phyloP scores from a whole-genome alignment of 1,284 basidiomycete genomes.

The Xanthoconium separans region DNA sequence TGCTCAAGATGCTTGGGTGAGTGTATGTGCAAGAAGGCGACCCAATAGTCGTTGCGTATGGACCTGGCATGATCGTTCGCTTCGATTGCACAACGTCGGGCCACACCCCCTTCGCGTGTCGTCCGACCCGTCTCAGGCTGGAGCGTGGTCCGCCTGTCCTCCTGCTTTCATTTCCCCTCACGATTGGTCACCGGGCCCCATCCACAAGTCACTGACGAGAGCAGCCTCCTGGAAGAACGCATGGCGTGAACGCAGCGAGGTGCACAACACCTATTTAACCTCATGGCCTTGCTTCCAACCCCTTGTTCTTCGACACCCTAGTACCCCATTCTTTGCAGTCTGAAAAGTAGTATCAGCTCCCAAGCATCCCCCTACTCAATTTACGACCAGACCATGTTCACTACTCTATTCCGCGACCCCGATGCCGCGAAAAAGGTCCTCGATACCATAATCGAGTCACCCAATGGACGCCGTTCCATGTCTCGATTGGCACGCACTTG shows the following conservation, averaged over 20 bases:
- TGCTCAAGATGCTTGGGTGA: conserved; percentile 14
- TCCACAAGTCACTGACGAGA: conserved; percentile 32
- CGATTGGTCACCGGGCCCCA: conserved; percentile 34
- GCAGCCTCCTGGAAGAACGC: conserved; percentile 23
- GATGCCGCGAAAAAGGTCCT: conserved; percentile 62
- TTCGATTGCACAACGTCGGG: conserved; percentile 16
- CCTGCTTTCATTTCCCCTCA: conserved; percentile 18
- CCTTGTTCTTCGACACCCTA: conserved; percentile 46
- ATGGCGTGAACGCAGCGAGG: conserved; percentile 32
- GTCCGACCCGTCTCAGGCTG: conserved; percentile 20
- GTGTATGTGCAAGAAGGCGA: conserved; percentile 15
- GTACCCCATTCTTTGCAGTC: conserved; percentile 36
- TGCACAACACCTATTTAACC: conserved; percentile 27
- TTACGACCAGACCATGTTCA: conserved; percentile 52
- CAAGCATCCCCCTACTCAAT: conserved; percentile 39
- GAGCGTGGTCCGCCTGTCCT: conserved; percentile 29
- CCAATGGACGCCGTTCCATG: conserved; percentile 60
- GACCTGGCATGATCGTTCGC: conserved; percentile 5
- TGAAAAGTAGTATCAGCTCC: conserved; percentile 25
- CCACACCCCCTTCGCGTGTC: conserved; percentile 30
- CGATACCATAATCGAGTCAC: conserved; percentile 65
- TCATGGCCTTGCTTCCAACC: conserved; percentile 37
- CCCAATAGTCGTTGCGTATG: conserved; percentile 7
- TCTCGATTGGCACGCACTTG: conserved; percentile 73
- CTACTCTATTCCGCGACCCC: conserved; percentile 59